These are phyloP conservation scores for Myochromella boudieri DNA, from an alignment of 768 basidiomycete genomes.

Conservation along the genomic window DNA sequence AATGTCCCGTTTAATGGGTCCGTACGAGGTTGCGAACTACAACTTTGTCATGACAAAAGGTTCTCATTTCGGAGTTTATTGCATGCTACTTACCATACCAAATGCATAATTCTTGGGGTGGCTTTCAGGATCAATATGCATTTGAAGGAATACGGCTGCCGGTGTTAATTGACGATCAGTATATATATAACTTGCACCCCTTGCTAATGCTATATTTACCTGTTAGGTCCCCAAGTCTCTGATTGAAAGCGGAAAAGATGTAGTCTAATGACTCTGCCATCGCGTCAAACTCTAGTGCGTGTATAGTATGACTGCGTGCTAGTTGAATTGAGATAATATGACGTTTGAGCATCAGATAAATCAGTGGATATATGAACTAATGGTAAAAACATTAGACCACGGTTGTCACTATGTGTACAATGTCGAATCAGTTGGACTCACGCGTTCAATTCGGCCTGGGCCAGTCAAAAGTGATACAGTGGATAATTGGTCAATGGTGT, in stretches of 20 bases:
- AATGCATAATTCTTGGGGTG: slow-evolving; percentile 7
- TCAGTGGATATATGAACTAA: slow-evolving; percentile 6
- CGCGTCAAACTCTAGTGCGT: neutral
- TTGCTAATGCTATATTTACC: slow-evolving; percentile 1
- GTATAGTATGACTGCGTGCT: neutral
- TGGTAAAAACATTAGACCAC: neutral
- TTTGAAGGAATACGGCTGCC: slow-evolving; percentile 9
- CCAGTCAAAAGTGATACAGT: neutral
- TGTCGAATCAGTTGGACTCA: neutral
- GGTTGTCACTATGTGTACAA: neutral
- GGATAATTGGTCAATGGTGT: neutral
- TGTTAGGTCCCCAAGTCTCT: neutral
- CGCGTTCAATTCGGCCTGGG: neutral
- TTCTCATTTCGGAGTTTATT: too few relatives aligned
- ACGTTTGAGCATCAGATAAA: slow-evolving; percentile 3
- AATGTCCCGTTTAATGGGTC: neutral
- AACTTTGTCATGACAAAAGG: too few relatives aligned
- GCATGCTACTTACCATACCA: slow-evolving; percentile 3
- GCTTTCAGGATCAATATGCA: neutral
- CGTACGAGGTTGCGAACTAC: slow-evolving; percentile 1
- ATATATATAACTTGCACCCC: neutral
- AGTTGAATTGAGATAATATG: neutral
- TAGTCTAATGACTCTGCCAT: neutral
- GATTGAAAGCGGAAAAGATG: neutral
- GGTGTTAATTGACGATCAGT: neutral